A percentile compares a stretch with the other conserved stretches of the same genome.
phyloP scores from a whole-genome alignment of 768 basidiomycete species.

The Omphalotus guepiniiformis region DNA sequence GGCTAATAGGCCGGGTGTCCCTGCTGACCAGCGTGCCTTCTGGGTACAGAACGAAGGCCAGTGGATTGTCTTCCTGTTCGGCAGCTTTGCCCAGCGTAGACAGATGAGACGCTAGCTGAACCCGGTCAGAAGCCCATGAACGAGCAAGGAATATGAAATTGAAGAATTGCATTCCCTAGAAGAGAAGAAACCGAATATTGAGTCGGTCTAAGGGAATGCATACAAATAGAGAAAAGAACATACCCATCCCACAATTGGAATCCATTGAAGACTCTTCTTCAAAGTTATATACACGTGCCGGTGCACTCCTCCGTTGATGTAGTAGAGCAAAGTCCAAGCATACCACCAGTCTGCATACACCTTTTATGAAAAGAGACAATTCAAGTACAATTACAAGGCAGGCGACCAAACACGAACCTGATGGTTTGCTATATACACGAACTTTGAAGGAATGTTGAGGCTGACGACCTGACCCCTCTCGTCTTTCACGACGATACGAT shows the following conservation, averaged over 20 bases:
- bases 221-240: conserved; percentile 16
- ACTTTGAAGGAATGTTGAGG: conserved; percentile 71
- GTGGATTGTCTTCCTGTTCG: conserved; percentile 62
- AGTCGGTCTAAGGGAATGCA: conserved; percentile 1
- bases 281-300: conserved; percentile 83
- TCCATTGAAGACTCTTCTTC: conserved; percentile 84
- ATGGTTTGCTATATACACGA: conserved; percentile 89
- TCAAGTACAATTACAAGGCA: background rate
- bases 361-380: conserved; percentile 28
- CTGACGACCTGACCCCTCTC: conserved; percentile 49
- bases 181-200: background rate
- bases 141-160: conserved; percentile 91
- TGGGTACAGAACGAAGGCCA: conserved; percentile 87
- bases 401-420: conserved; percentile 49
- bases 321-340: conserved; percentile 79
- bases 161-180: conserved; percentile 89
- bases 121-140: conserved; percentile 83
- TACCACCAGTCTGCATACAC: conserved; percentile 87
- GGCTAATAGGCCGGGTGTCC: conserved; percentile 80
- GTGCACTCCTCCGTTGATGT: conserved; percentile 57
- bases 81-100: conserved; percentile 65
- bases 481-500: conserved; percentile 53
- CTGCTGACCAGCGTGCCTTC: conserved; percentile 93
- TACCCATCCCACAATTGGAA: conserved; percentile 90
- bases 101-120: conserved; percentile 61